Percentiles rank a stretch among this genome's conserved stretches.
phyloP scores from a whole-genome alignment of 1,284 basidiomycete species.

The Trametes polyzona region DNA sequence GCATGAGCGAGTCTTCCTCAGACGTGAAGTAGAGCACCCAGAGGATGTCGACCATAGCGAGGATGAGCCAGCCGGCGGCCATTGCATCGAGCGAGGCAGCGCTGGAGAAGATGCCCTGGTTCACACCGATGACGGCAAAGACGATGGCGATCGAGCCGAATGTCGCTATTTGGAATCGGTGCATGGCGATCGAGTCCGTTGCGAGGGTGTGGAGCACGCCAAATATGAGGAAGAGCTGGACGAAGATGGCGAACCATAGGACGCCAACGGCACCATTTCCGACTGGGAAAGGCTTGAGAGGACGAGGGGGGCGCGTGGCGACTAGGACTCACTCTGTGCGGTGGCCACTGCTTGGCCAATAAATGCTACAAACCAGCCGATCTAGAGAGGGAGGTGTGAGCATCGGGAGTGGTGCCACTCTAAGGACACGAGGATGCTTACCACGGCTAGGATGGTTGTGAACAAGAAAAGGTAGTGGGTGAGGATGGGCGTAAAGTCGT shows the following conservation, averaged over 20 bases:
- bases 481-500: conserved; percentile 84
- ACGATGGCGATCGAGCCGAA: conserved; percentile 89
- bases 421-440: conserved; percentile 41
- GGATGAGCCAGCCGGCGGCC: conserved; percentile 93
- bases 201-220: conserved; percentile 84
- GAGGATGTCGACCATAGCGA: conserved; percentile 88
- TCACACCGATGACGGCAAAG: conserved; percentile 82
- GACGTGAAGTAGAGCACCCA: conserved; percentile 98
- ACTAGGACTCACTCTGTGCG: conserved; percentile 55
- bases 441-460: conserved; percentile 81
- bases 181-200: conserved; percentile 82
- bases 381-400: conserved; percentile 43
- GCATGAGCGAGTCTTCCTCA: conserved; percentile 87
- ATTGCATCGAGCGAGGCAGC: conserved; percentile 72
- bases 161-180: conserved; percentile 86
- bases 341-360: conserved; percentile 78
- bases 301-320: conserved; percentile 7
- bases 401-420: conserved; percentile 4
- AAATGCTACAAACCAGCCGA: conserved; percentile 93
- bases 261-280: conserved; percentile 60
- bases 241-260: conserved; percentile 93
- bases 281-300: conserved; percentile 33
- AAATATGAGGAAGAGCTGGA: conserved; percentile 81
- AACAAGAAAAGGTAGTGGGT: conserved; percentile 90
- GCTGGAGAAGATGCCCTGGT: conserved; percentile 63